These are phyloP conservation scores for Antarctomyces pellizariae DNA, from an alignment of 495 filamentous ascomycete genomes.

Conservation along the genomic window DNA sequence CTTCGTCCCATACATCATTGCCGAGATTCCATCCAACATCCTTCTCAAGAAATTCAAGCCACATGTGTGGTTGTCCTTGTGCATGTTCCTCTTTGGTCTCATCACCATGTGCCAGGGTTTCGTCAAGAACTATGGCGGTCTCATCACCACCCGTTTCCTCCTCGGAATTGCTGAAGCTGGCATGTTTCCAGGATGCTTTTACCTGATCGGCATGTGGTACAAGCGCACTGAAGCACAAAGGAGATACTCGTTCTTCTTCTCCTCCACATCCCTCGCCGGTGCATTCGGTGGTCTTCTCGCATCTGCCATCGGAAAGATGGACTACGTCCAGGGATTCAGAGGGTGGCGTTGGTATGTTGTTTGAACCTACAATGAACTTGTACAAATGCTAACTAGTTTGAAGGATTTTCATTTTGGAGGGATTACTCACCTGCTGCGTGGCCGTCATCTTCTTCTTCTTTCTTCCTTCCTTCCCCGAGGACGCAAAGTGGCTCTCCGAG, in stretches of 20 bases:
- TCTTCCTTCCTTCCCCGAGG: conserved; percentile 55
- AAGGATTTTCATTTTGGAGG: conserved; percentile 53
- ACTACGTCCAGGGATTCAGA: conserved; percentile 37
- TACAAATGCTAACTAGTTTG: no score
- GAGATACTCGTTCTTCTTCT: conserved; percentile 79
- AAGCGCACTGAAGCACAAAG: conserved; percentile 67
- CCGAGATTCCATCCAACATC: conserved; percentile 80
- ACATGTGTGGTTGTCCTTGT: conserved; percentile 55
- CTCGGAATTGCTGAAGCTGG: conserved; percentile 72
- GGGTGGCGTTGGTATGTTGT: conserved; percentile 97
- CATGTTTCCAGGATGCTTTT: conserved; percentile 79
- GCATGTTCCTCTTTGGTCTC: conserved; percentile 69
- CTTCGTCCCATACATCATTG: conserved; percentile 77
- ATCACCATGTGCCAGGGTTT: conserved; percentile 60
- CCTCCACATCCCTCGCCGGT: conserved; percentile 56
- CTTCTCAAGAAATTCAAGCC: conserved; percentile 63
- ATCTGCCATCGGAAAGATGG: conserved; percentile 64
- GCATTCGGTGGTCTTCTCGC: conserved; percentile 75
- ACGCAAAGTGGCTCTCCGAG: conserved; percentile 39
- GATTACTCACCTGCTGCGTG: conserved; percentile 46
- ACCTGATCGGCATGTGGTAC: conserved; percentile 41
- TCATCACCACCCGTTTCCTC: conserved; percentile 69
- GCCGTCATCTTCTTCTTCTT: conserved; percentile 54
- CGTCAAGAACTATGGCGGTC: conserved; percentile 50
- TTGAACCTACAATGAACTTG: conserved; percentile 27